These are phyloP conservation scores for Diutina catenulata DNA, from an alignment of 1,139 yeast species.

Conservation along the genomic window DNA sequence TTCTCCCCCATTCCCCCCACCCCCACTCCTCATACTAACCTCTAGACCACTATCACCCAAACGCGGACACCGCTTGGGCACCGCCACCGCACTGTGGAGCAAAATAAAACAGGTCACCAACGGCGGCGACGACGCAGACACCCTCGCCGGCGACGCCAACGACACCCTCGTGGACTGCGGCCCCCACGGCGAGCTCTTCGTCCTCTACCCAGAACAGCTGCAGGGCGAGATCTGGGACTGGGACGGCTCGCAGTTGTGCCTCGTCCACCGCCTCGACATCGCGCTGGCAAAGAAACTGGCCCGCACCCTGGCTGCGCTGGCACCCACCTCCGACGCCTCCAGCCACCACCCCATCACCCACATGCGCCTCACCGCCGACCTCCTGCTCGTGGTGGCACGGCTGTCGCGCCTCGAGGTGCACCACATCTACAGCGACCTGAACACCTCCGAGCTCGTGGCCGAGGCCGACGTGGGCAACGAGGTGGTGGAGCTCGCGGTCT, in stretches of 20 bases:
- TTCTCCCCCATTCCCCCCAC: no score
- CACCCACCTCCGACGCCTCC: no score
- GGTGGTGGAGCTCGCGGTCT: background rate
- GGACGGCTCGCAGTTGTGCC: no score
- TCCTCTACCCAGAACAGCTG: conserved; percentile 17
- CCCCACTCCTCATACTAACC: conserved; percentile 5
- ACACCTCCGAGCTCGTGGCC: background rate
- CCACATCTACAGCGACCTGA: background rate
- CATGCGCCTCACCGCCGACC: background rate
- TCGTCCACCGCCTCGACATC: background rate
- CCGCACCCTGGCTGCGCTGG: no score
- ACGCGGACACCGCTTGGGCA: conserved; percentile 27
- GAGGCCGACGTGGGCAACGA: background rate
- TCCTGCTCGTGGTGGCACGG: background rate
- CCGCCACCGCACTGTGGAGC: conserved; percentile 34
- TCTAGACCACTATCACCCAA: conserved; percentile 12
- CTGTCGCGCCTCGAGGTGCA: background rate
- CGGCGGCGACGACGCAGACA: conserved; percentile 4
- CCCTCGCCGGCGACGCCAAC: conserved; percentile 7
- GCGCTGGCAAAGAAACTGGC: no score
- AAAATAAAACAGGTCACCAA: conserved; percentile 26
- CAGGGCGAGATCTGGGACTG: conserved; percentile 43
- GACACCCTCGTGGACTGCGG: conserved; percentile 23
- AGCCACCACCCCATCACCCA: no score
- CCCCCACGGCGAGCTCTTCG: conserved; percentile 31